Evolutionary conservation across 306 rosid species (phyloP).

Genomic region (Glycine soja): DNA sequence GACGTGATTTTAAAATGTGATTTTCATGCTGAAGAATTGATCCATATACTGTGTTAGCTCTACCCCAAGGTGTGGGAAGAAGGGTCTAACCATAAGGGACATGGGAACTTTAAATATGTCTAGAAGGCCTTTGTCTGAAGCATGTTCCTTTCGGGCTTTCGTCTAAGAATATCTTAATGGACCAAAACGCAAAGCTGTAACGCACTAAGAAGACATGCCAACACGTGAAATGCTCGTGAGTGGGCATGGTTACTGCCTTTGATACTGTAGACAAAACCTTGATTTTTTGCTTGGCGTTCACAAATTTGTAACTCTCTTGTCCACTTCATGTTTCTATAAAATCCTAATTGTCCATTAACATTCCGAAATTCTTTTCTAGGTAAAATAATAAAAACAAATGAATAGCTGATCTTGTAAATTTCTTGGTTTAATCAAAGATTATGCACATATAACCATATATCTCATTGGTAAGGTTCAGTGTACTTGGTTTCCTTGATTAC

Average conservation of each 20-base stretch:
- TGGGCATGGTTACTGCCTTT: conserved; percentile 56
- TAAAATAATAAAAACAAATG: background rate
- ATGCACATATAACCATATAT: conserved; percentile 46
- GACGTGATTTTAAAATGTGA: conserved; percentile 8
- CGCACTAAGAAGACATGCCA: conserved; percentile 55
- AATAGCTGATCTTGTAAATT: conserved; percentile 20
- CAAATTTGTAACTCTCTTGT: conserved; percentile 52
- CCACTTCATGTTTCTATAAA: conserved; percentile 47
- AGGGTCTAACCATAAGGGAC: conserved; percentile 13
- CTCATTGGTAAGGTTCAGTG: conserved; percentile 58
- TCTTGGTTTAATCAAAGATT: conserved; percentile 63
- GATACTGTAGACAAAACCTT: conserved; percentile 52
- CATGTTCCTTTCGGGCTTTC: conserved; percentile 50
- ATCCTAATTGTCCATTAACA: background rate
- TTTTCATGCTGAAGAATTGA: conserved; percentile 34
- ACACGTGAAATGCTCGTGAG: conserved; percentile 68
- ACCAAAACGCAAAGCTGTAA: conserved; percentile 49
- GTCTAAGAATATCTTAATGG: conserved; percentile 40
- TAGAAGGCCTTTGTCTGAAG: conserved; percentile 46
- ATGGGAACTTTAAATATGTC: conserved; percentile 47
- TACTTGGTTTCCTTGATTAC: conserved; percentile 51
- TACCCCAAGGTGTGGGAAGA: conserved; percentile 32
- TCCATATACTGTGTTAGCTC: background rate
- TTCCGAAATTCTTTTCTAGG: background rate
- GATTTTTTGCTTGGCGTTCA: conserved; percentile 55